Conservation (phyloP, 805 yeast genomes). For the Candida pseudofarinosa region DNA sequence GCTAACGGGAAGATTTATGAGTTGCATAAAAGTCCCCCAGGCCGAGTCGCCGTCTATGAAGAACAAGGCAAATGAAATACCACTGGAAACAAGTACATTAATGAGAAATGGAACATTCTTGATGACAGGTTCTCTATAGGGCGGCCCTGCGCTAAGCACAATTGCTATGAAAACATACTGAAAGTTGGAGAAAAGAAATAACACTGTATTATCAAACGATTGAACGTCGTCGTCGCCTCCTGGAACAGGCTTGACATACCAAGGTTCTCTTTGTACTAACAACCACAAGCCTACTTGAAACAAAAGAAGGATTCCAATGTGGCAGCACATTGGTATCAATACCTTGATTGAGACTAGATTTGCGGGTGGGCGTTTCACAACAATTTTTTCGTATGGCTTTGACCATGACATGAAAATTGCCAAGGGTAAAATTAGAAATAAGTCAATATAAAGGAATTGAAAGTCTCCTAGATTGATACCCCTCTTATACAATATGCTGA, state of each 20-base stretch:
- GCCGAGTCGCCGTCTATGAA: conserved; percentile 44
- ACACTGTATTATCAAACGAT: conserved; percentile 83
- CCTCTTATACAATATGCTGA: conserved; percentile 74
- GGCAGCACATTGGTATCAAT: conserved; percentile 75
- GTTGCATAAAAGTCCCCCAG: conserved; percentile 69
- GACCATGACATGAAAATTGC: conserved; percentile 99
- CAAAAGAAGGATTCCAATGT: conserved; percentile 55
- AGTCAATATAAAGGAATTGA: conserved; percentile 91
- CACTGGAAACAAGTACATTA: conserved; percentile 50
- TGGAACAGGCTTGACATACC: conserved; percentile 81
- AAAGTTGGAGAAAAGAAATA: conserved; percentile 77
- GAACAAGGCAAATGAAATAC: conserved; percentile 55
- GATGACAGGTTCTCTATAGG: conserved; percentile 75
- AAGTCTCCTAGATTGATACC: conserved; percentile 96
- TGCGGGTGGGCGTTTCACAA: conserved; percentile 84
- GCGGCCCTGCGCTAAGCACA: conserved; percentile 87
- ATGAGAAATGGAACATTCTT: conserved; percentile 67
- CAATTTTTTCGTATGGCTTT: conserved; percentile 59
- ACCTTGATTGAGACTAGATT: conserved; percentile 88
- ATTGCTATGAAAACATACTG: conserved; percentile 85
- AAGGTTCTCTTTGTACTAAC: conserved; percentile 49
- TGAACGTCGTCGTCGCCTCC: conserved; percentile 78
- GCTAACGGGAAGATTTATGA: conserved; percentile 53
- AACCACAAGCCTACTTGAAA: conserved; percentile 74
- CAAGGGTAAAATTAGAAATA: conserved; percentile 85